A percentile compares a stretch with the other conserved stretches of the same genome.
Conservation (phyloP, 83 land plant genomes). For the Thuja plicata region DNA sequence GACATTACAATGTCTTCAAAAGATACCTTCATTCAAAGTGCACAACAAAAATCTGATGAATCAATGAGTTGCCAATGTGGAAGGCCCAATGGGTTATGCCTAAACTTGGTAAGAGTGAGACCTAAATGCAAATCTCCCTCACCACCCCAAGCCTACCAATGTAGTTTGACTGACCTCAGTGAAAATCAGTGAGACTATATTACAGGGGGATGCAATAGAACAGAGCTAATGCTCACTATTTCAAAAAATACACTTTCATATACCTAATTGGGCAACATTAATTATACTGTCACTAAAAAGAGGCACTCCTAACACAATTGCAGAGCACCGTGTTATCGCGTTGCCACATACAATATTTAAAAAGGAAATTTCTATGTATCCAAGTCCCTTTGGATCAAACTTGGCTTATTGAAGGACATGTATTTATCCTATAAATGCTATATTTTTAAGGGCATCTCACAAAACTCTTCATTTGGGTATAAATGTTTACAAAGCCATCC, state of each 20-base stretch:
- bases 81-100: background rate
- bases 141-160: background rate
- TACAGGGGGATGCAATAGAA: background rate
- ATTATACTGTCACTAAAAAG: no score
- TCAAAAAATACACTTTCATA: background rate
- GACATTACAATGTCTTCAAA: background rate
- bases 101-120: no score
- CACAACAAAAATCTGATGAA: background rate
- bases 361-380: no score
- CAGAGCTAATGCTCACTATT: no score
- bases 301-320: background rate
- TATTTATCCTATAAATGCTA: no score
- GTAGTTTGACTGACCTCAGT: background rate
- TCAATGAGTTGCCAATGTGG: background rate
- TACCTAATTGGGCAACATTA: background rate
- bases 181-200: background rate
- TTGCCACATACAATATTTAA: no score
- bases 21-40: background rate
- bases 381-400: background rate
- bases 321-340: background rate
- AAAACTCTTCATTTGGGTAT: background rate
- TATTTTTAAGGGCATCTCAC: background rate
- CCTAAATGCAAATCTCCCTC: background rate
- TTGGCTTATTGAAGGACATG: background rate
- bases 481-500: background rate